Conservation (phyloP, 2,329 filamentous ascomycete genomes). For the Stachybotrys echinatus region DNA sequence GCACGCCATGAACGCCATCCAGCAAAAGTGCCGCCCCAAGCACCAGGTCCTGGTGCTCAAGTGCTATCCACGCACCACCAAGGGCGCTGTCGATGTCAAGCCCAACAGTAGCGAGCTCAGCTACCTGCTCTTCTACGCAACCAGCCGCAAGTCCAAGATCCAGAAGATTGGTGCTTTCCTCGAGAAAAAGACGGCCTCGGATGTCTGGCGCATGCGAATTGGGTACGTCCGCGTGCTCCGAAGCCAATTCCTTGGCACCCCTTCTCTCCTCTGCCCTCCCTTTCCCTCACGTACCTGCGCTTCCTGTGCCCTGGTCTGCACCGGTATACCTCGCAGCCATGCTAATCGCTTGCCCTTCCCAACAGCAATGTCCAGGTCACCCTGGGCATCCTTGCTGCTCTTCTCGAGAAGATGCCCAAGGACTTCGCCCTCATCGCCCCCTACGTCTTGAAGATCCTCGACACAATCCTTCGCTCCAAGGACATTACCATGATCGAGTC, state of each 20-base stretch:
- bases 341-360: neutral
- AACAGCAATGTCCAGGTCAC: slow-evolving; percentile 87
- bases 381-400: slow-evolving; percentile 81
- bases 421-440: slow-evolving; percentile 85
- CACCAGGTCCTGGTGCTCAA: slow-evolving; percentile 95
- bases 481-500: slow-evolving; percentile 93
- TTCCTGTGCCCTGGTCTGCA: neutral
- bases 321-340: neutral
- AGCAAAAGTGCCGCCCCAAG: slow-evolving; percentile 76
- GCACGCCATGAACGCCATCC: slow-evolving; percentile 54
- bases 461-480: slow-evolving; percentile 74
- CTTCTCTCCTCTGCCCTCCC: slow-evolving; percentile 1
- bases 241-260: slow-evolving; percentile 4
- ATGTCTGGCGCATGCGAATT: slow-evolving; percentile 84
- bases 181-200: slow-evolving; percentile 86
- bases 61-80: slow-evolving; percentile 90
- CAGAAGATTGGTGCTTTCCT: slow-evolving; percentile 94
- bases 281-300: slow-evolving; percentile 5
- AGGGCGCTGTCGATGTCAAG: slow-evolving; percentile 87
- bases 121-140: slow-evolving; percentile 95
- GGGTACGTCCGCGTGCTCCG: slow-evolving; percentile 52
- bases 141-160: slow-evolving; percentile 88
- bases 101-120: slow-evolving; percentile 95
- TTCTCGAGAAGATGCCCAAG: slow-evolving; percentile 89
- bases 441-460: slow-evolving; percentile 79